A percentile compares a stretch with the other conserved stretches of the same genome.
phyloP scores from a whole-genome alignment of 495 filamentous ascomycete species.

The Daldinia loculata region DNA sequence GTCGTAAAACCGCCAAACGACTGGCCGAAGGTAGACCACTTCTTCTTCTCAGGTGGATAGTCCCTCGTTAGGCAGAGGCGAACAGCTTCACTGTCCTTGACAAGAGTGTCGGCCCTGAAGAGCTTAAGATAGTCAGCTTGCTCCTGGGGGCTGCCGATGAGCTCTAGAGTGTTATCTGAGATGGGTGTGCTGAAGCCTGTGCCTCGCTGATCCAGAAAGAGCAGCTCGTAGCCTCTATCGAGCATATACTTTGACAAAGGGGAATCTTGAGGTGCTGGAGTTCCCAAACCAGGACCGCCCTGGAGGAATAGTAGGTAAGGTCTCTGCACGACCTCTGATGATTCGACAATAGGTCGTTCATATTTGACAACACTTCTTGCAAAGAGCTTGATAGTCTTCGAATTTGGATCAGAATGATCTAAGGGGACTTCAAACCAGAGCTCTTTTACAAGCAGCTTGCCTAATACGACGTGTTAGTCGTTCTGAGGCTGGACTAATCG shows the following conservation, averaged over 20 bases:
- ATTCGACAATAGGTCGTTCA: constrained; percentile 65
- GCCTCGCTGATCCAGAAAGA: constrained; percentile 88
- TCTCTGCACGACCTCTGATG: constrained; percentile 56
- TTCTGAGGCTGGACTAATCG: background rate
- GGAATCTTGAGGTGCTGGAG: constrained; percentile 74
- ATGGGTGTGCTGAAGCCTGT: constrained; percentile 85
- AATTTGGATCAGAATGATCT: constrained; percentile 71
- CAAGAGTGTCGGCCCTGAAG: constrained; percentile 89
- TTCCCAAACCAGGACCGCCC: constrained; percentile 83
- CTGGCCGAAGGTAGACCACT: constrained; percentile 88
- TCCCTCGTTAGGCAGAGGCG: constrained; percentile 74
- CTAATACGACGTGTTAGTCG: constrained; percentile 51
- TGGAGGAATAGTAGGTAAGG: constrained; percentile 70
- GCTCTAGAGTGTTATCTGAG: constrained; percentile 71
- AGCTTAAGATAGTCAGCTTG: constrained; percentile 85
- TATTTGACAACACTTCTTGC: constrained; percentile 73
- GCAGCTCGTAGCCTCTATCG: constrained; percentile 82
- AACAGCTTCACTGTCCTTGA: constrained; percentile 88
- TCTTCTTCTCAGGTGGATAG: constrained; percentile 73
- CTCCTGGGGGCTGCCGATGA: constrained; percentile 64
- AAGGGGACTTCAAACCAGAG: constrained; percentile 86
- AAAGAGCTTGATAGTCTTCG: constrained; percentile 74
- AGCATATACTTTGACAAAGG: constrained; percentile 73
- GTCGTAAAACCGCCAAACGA: constrained; percentile 91
- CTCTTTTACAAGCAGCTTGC: constrained; percentile 78